phyloP scores from a whole-genome alignment of 2,329 filamentous ascomycete genomes.

The Diatrype stigma region DNA sequence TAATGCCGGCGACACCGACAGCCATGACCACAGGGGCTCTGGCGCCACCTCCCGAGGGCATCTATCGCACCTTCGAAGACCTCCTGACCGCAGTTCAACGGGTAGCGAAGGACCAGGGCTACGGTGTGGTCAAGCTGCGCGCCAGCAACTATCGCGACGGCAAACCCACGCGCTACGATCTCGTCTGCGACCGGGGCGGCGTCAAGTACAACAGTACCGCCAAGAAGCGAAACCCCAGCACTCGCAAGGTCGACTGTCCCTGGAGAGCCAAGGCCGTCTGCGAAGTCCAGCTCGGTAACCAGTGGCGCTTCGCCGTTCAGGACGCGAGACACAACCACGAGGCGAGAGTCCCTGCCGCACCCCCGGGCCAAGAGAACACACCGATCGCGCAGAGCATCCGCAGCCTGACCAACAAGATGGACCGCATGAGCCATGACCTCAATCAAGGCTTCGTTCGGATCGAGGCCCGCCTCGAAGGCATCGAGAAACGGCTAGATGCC shows the following conservation, averaged over 20 bases:
- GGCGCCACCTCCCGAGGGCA: slow-evolving; percentile 55
- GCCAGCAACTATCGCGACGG: slow-evolving; percentile 61
- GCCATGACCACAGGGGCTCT: slow-evolving; percentile 31
- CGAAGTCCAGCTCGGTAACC: slow-evolving; percentile 58
- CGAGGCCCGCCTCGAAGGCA: slow-evolving; percentile 44
- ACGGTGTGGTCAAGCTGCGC: slow-evolving; percentile 58
- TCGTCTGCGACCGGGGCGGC: slow-evolving; percentile 59
- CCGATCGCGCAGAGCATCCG: slow-evolving; percentile 55
- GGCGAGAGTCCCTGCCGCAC: slow-evolving; percentile 49
- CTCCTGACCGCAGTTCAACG: slow-evolving; percentile 55
- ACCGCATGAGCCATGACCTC: slow-evolving; percentile 55
- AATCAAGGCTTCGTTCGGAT: slow-evolving; percentile 48
- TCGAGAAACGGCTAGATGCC: slow-evolving; percentile 52
- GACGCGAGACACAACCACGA: slow-evolving; percentile 60
- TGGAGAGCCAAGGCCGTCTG: slow-evolving; percentile 62
- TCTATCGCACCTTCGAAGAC: slow-evolving; percentile 57
- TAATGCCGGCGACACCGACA: slow-evolving; percentile 14
- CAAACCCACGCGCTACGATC: slow-evolving; percentile 58
- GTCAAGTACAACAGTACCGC: slow-evolving; percentile 63
- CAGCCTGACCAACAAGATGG: slow-evolving; percentile 56
- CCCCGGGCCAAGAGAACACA: slow-evolving; percentile 53
- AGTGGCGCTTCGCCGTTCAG: slow-evolving; percentile 61
- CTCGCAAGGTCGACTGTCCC: slow-evolving; percentile 60
- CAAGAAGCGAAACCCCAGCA: slow-evolving; percentile 61
- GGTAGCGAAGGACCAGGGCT: slow-evolving; percentile 58